phyloP scores from a whole-genome alignment of 2,329 filamentous ascomycete genomes.

The Onygena corvina region DNA sequence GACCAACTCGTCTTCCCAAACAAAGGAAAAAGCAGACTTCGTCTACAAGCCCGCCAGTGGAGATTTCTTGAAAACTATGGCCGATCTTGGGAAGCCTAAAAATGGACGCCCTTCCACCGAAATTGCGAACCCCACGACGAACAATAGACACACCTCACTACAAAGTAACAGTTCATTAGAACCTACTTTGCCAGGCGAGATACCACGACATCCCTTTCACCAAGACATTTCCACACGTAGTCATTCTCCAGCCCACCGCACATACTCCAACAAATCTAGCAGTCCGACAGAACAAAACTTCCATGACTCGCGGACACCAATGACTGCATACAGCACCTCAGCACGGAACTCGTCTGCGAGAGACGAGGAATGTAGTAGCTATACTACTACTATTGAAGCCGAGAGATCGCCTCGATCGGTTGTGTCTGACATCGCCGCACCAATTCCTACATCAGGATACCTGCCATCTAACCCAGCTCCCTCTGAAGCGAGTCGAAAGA shows the following conservation, averaged over 20 bases:
- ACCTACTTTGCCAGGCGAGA: constrained; percentile 8
- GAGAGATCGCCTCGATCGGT: neutral
- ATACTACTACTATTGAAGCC: neutral
- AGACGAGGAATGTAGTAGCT: constrained; percentile 4
- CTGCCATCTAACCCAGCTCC: neutral
- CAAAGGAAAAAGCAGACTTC: constrained; percentile 11
- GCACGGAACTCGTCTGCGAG: constrained; percentile 1
- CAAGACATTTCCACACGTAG: constrained; percentile 5
- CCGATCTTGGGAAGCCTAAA: constrained; percentile 14
- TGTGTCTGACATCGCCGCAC: neutral
- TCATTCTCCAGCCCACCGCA: neutral
- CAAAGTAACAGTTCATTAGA: constrained; percentile 9
- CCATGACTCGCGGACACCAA: neutral
- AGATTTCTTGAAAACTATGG: constrained; percentile 16
- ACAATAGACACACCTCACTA: neutral
- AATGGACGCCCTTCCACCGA: constrained; percentile 2
- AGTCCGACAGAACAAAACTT: neutral
- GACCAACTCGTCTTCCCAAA: neutral
- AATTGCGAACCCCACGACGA: neutral
- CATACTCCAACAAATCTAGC: neutral
- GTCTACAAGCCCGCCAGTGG: constrained; percentile 17
- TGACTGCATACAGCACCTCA: neutral
- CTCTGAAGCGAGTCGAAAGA: neutral
- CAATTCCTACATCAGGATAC: neutral
- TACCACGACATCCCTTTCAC: constrained; percentile 16